Base-by-base conservation (phyloP, 2,329 filamentous ascomycete genomes). In the Hirsutella rhossiliensis region DNA sequence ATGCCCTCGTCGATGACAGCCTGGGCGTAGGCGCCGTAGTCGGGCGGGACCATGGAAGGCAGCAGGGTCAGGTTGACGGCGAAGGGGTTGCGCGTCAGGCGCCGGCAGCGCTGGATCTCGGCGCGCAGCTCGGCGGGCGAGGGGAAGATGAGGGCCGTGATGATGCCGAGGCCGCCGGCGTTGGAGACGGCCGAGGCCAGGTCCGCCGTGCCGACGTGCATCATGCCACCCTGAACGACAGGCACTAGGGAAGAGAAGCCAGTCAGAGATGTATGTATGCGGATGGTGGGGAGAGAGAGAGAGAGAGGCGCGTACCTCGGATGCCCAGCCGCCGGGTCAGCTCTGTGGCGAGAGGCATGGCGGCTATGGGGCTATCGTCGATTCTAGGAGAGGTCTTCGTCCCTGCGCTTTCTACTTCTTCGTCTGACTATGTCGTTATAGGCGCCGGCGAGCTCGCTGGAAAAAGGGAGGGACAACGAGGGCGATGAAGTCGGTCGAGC, bases 51-150 rank as follows among this genome's bases (percentile, higher is more conserved):
- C 55, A 97, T 76, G 45, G 89, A 77, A 27, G 92, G 92, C 39
- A 97, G 82, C 49, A 97, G 82, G 9, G 92, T 98, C 54, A 97
- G 78, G 69, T 98, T 98, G 56, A 97, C 90, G 57, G 76, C 92
- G 64, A 98, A 97, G 17, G 86, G 86, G 51, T 79, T 75, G 49
- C 72, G 71, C 45, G 86, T 92, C 71, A 97, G 79, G 51, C 73
- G 78, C 54, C 81, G 83, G 73, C 87, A 94, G 67, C 78, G 82
- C 50, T 78, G 82, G 66, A 98, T 98, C 70, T 98, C 92, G 59
- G 86, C 84, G 63, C 90, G 88, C 45, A 98, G 81, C 60, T 87
- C 88, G 63, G 88, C 86, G 40, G 92, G 90, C 15, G 85, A 84
- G 30, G 92, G 86, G 76, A 94, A 94, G 43, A 94, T 97, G 58